Percentiles rank a stretch among this genome's conserved stretches.
Evolutionary conservation across 2,329 filamentous ascomycete genomes (phyloP).

Genomic region (Colletotrichum cordylinicola): DNA sequence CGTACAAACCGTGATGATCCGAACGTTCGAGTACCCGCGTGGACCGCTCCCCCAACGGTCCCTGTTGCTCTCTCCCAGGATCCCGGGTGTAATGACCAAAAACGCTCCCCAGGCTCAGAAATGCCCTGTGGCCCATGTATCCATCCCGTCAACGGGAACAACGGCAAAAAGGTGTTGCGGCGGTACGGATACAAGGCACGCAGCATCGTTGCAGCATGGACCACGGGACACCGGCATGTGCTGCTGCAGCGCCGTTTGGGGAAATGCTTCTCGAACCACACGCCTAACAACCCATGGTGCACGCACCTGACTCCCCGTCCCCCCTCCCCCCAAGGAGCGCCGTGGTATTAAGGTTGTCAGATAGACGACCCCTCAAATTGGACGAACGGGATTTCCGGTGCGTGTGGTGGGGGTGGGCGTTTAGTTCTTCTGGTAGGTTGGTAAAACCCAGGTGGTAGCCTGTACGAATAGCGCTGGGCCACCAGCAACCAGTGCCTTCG

Average conservation of each 20-base stretch:
- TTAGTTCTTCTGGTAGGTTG: not conserved
- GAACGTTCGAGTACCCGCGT: not conserved
- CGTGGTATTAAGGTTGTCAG: conserved; percentile 8
- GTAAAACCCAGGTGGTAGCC: not conserved
- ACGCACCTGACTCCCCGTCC: not conserved
- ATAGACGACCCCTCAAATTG: not conserved
- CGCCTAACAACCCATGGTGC: not conserved
- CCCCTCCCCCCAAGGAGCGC: not conserved
- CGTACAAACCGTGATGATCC: not conserved
- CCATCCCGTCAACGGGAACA: not conserved
- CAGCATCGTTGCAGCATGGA: not conserved
- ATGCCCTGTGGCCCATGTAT: not conserved
- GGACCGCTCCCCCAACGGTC: not conserved
- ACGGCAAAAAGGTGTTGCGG: not conserved
- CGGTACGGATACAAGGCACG: not conserved
- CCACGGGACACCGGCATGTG: not conserved
- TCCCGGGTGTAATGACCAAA: not conserved
- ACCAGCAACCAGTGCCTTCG: not conserved
- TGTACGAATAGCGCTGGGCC: not conserved
- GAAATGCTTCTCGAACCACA: not conserved
- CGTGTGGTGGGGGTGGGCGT: not conserved
- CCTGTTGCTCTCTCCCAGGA: not conserved
- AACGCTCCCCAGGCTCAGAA: not conserved
- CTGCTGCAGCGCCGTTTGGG: not conserved
- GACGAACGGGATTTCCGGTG: conserved; percentile 3